A percentile compares a stretch with the other conserved stretches of the same genome.
Conservation (phyloP, 345 rosid genomes). For the Clarkia xantiana region DNA sequence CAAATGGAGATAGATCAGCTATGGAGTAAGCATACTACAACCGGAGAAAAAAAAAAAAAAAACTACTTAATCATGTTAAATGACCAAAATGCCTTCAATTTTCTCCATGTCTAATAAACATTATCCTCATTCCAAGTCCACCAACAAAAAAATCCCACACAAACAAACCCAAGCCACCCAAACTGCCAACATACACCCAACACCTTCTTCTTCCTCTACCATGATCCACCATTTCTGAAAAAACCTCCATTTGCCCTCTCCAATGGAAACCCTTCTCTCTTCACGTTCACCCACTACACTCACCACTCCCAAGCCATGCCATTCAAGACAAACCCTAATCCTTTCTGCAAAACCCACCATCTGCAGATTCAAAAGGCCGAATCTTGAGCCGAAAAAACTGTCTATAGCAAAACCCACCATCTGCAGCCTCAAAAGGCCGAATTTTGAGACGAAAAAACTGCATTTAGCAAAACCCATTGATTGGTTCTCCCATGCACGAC, state of each 20-base stretch:
- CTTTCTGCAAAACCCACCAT: conserved; percentile 24
- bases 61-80: neutral
- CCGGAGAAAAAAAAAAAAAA: too few species aligned
- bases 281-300: conserved; percentile 18
- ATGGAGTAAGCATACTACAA: too few species aligned
- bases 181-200: conserved; percentile 7
- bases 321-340: conserved; percentile 25
- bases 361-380: conserved; percentile 26
- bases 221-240: conserved; percentile 10
- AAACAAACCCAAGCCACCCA: conserved; percentile 30
- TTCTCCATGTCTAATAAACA: conserved; percentile 15
- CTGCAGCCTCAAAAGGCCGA: conserved; percentile 26
- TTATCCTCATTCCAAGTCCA: conserved; percentile 30
- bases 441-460: conserved; percentile 15
- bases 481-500: conserved; percentile 56
- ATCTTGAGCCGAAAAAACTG: conserved; percentile 15
- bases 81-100: conserved; percentile 17
- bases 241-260: conserved; percentile 25
- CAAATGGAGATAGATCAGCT: too few species aligned
- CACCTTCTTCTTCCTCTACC: neutral
- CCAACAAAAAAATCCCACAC: conserved; percentile 30
- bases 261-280: conserved; percentile 28
- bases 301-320: conserved; percentile 26
- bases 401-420: conserved; percentile 18
- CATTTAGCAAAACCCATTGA: conserved; percentile 18